Evolutionary conservation across 1,284 basidiomycete genomes (phyloP), one percentile per base, ranked within the genome.

Genomic region (Naganishia albida): DNA sequence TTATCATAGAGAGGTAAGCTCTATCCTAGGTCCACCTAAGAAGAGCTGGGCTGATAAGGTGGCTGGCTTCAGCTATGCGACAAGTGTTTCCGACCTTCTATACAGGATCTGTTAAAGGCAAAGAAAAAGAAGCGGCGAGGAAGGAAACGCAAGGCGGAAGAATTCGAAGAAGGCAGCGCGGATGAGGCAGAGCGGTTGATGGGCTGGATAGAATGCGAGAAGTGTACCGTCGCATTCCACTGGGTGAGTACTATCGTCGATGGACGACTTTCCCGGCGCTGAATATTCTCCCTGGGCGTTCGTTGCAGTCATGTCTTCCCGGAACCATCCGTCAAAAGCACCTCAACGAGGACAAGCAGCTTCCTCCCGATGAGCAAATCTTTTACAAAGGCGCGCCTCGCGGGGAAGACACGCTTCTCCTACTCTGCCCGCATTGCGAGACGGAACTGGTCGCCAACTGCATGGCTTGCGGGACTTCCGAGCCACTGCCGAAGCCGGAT

Each of bases 181-280:
- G 85, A 86, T 62, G 80, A 80, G 52, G 77, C 86, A 7, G 77
- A 74, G n/a, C 75, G 74, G 6, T 78, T 89, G 48, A 88, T 89
- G 25, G 91, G 91, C 28, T 94, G 91, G 91, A 85, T 93, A 65
- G 84, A 87, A 80, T 93, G 91, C 73, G 79, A 90, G 50, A 87
- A 85, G 74, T 94, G 91, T 70, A 86, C 87, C 15, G 84, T 90
- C 26, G 82, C 84, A 15, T 85, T 85, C 39, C 91, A 94, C 74
- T 94, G 90, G 89, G 83, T 75, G 23, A 65, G 70, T 69, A 16
- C 28, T 40, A 3, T 23, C 6, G 30, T 30, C 28, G 44, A 2
- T 43, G 16, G 23, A 34, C 39, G 15, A 44, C 12, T 25, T 16
- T 40, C n/a, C 18, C 10, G 15, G 25, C 16, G 12, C 34, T 26